Evolutionary conservation across 2,329 filamentous ascomycete species (phyloP), one percentile per base, ranked within the genome.

Genomic region (Epichloe festucae): DNA sequence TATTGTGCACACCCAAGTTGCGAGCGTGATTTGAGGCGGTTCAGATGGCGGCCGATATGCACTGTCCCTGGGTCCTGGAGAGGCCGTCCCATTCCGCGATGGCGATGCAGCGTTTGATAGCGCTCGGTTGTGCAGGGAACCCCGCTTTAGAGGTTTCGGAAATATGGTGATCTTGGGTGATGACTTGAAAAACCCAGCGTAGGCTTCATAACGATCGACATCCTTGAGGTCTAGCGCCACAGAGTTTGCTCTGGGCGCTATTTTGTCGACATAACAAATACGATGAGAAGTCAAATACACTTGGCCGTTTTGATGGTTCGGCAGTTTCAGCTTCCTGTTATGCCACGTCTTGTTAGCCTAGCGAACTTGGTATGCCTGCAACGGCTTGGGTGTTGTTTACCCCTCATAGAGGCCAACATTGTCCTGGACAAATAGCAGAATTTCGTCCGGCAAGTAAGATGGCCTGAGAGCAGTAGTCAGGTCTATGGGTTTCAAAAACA

Each of bases 351-450:
- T 21, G 44, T 55, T 23, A 57, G 46, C 31, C 19, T n/a, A 17
- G 14, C 42, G 36, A 17, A 21, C n/a, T 40, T 31, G 23, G 17
- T 21, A 14, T 47, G 12, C 17, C 34, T 23, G 11, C 21, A 38
- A 31, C 8, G 11, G 11, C 15, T 39, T 39, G 45, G 31, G 38
- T 15, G 19, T 48, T 48, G 73, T 82, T 71, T 77, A 95, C 89
- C 93, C 93, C 77, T 97, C 89, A 73, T 98, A 98, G 55, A 98
- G 76, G 59, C 93, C 93, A 62, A 98, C 90, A 67, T 89, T 90
- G 76, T 97, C 90, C 73, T 97, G 91, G 53, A 98, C 91, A 71
- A 95, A 97, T 54, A 98, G 78, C 51, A 97, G 76, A 60, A 88
- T 86, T 78, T 98, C 93, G 75, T 96, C 93, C 63, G 89, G 86